phyloP scores from a whole-genome alignment of 768 basidiomycete genomes.

The Clitopilus passeckerianus region DNA sequence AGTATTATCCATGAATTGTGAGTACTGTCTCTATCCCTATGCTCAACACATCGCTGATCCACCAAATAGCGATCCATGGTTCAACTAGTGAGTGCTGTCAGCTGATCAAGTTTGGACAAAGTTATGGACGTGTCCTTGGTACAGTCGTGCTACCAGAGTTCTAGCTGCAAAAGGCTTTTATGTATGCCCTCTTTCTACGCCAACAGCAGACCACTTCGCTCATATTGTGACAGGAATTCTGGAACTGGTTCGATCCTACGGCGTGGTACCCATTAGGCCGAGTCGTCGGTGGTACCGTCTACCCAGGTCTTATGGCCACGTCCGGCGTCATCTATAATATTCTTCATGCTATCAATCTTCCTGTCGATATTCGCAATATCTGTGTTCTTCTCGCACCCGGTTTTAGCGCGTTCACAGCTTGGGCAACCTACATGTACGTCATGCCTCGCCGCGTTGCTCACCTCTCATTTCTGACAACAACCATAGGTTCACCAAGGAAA shows the following conservation, averaged over 20 bases:
- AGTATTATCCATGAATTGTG: conserved; percentile 99
- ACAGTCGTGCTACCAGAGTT: conserved; percentile 83
- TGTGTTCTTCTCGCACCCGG: conserved; percentile 97
- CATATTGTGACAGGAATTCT: conserved; percentile 72
- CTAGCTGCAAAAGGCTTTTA: conserved; percentile 93
- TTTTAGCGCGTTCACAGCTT: conserved; percentile 94
- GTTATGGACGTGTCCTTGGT: conserved; percentile 8
- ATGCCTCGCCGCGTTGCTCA: neutral
- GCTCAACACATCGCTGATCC: conserved; percentile 8
- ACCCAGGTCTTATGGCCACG: conserved; percentile 97
- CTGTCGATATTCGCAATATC: conserved; percentile 95
- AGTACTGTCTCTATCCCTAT: conserved; percentile 25
- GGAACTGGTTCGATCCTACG: conserved; percentile 99
- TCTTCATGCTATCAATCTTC: conserved; percentile 83
- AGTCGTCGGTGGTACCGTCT: conserved; percentile 97
- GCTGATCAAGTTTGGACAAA: conserved; percentile 1
- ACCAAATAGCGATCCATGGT: conserved; percentile 85
- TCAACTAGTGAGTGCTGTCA: conserved; percentile 80
- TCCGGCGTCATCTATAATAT: conserved; percentile 95
- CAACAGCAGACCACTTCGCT: neutral
- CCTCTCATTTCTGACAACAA: neutral
- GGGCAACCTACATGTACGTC: conserved; percentile 90
- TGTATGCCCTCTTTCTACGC: conserved; percentile 40
- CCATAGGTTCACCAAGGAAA: conserved; percentile 87
- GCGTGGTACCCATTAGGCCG: conserved; percentile 99